Conservation (phyloP, 768 basidiomycete species). For the Trametes coccinea region DNA sequence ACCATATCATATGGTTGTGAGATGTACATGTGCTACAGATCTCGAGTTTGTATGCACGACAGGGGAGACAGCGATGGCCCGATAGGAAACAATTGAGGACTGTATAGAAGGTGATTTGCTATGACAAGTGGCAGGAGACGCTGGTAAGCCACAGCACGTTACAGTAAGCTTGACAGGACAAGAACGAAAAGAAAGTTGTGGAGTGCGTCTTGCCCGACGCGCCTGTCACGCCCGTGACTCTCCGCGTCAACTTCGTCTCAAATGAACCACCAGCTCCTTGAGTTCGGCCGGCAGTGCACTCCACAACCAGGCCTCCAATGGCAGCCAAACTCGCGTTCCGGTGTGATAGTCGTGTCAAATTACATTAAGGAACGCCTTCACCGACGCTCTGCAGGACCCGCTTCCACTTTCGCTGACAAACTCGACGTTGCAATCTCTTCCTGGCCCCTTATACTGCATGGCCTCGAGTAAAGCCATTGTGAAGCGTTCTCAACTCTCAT, state of each 20-base stretch:
- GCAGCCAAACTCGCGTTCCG: background rate
- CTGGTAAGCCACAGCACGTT: no score
- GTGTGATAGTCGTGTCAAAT: background rate
- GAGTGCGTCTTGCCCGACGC: background rate
- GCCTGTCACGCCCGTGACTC: constrained; percentile 8
- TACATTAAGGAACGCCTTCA: background rate
- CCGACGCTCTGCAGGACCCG: no score
- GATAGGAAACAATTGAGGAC: no score
- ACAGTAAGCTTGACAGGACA: background rate
- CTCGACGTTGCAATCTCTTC: background rate
- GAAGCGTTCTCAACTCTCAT: background rate
- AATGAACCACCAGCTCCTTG: background rate
- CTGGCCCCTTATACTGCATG: background rate
- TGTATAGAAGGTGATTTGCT: no score
- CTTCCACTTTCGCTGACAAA: no score
- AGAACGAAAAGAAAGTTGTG: background rate
- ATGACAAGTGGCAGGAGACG: no score
- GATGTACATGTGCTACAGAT: no score
- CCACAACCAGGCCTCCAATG: background rate
- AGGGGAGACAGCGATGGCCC: no score
- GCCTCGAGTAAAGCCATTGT: background rate
- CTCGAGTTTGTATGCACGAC: no score
- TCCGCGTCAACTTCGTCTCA: background rate
- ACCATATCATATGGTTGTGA: no score
- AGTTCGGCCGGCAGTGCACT: background rate